Evolutionary conservation across 1,139 yeast genomes (phyloP).

Genomic region (Yamadazyma atmosphaerica): DNA sequence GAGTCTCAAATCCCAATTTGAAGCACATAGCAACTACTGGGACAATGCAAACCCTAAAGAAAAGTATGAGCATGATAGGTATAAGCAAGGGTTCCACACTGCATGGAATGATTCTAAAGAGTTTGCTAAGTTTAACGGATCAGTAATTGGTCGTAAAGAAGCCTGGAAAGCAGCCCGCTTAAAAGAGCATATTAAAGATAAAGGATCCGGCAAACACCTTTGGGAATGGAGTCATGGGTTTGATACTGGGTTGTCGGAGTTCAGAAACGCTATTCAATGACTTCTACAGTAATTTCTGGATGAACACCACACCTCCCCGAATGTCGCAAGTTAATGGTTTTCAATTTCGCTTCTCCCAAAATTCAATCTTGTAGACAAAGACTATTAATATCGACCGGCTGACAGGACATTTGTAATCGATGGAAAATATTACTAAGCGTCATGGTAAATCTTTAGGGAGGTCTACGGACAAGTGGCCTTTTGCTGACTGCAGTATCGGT

Average conservation of each 20-base stretch:
- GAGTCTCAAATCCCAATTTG: conserved; percentile 35
- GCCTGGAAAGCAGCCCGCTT: conserved; percentile 61
- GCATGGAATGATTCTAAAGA: conserved; percentile 73
- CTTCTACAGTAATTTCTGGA: no score
- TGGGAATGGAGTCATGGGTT: conserved; percentile 95
- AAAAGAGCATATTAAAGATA: conserved; percentile 54
- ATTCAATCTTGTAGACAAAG: no score
- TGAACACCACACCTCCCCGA: no score
- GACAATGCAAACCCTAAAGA: conserved; percentile 53
- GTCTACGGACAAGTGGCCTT: no score
- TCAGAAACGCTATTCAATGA: conserved; percentile 13
- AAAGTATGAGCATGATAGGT: conserved; percentile 79
- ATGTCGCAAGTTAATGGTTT: no score
- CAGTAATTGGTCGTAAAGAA: conserved; percentile 68
- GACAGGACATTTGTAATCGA: no score
- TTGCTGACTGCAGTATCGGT: no score
- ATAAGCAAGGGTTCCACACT: conserved; percentile 67
- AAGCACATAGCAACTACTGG: conserved; percentile 70
- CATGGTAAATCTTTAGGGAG: no score
- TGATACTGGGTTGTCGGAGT: conserved; percentile 53
- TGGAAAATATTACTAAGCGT: no score
- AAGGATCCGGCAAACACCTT: conserved; percentile 55
- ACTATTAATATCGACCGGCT: no score
- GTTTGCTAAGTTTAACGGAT: conserved; percentile 69
- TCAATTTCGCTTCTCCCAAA: no score